Evolutionary conservation across 257 asterid genomes (phyloP).

Genomic region (Verbascum thapsus): DNA sequence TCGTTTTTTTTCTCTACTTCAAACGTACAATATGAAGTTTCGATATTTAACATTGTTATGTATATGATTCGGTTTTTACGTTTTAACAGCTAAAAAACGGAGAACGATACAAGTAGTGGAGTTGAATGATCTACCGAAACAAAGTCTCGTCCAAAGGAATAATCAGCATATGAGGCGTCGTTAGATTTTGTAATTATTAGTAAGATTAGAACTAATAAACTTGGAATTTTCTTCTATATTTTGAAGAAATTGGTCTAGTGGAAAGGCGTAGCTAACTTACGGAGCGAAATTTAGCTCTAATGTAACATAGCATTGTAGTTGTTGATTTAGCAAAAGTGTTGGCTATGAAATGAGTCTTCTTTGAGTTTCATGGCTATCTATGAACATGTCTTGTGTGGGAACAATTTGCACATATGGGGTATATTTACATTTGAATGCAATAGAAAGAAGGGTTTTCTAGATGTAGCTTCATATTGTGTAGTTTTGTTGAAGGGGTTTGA

Average conservation of each 20-base stretch:
- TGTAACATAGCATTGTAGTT: conserved; percentile 33
- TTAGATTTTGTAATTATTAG: conserved; percentile 35
- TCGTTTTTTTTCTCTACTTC: conserved; percentile 31
- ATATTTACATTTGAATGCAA: conserved; percentile 26
- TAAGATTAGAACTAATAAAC: conserved; percentile 23
- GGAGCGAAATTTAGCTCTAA: neutral
- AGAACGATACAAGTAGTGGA: conserved; percentile 87
- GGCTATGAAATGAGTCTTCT: conserved; percentile 26
- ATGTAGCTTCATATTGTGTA: neutral
- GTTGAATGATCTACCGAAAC: conserved; percentile 81
- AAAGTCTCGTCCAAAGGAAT: conserved; percentile 51
- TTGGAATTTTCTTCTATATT: conserved; percentile 29
- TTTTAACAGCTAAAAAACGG: conserved; percentile 70
- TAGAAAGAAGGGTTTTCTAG: neutral
- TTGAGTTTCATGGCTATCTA: conserved; percentile 14
- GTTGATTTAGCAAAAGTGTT: conserved; percentile 28
- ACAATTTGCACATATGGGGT: conserved; percentile 29
- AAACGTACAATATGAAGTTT: too few relatives aligned
- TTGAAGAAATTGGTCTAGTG: conserved; percentile 16
- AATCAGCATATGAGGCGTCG: conserved; percentile 58
- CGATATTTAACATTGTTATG: too few relatives aligned
- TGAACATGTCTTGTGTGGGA: conserved; percentile 19
- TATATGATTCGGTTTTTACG: neutral
- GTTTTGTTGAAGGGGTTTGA: too few relatives aligned
- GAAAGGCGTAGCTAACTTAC: conserved; percentile 22